These are phyloP conservation scores for Fusarium sp. DNA, from an alignment of 2,329 filamentous ascomycete species.

Conservation along the genomic window DNA sequence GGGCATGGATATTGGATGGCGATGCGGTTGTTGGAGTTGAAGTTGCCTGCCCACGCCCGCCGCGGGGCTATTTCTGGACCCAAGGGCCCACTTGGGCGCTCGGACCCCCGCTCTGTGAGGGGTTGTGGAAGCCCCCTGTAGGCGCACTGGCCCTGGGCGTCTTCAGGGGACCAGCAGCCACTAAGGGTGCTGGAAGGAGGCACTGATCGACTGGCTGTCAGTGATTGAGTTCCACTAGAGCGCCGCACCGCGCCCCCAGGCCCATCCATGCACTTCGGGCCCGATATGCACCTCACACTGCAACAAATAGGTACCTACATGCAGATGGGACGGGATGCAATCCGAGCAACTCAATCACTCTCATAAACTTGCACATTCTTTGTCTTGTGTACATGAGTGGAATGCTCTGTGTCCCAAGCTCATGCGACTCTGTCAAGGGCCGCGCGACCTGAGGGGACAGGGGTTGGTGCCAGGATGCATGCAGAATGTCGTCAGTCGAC, in stretches of 20 bases:
- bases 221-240: conserved; percentile 34
- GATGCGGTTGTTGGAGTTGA: conserved; percentile 27
- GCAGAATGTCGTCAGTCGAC: conserved; percentile 26
- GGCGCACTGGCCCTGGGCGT: conserved; percentile 4
- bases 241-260: background rate
- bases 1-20: conserved; percentile 15
- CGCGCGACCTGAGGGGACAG: conserved; percentile 15
- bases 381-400: background rate
- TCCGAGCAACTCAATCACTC: conserved; percentile 23
- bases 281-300: conserved; percentile 28
- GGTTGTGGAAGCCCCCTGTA: conserved; percentile 13
- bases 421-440: background rate
- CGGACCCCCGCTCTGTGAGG: conserved; percentile 17
- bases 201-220: conserved; percentile 11
- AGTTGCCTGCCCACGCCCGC: conserved; percentile 11
- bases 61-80: conserved; percentile 37
- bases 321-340: conserved; percentile 19
- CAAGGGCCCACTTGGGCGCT: conserved; percentile 29
- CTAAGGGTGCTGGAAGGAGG: conserved; percentile 17
- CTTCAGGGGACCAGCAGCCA: conserved; percentile 19
- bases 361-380: conserved; percentile 3
- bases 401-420: background rate
- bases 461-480: conserved; percentile 11
- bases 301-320: conserved; percentile 32
- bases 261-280: conserved; percentile 6